Evolutionary conservation across 2,329 filamentous ascomycete species (phyloP).

Genomic region (Apiospora rasikravindrae): DNA sequence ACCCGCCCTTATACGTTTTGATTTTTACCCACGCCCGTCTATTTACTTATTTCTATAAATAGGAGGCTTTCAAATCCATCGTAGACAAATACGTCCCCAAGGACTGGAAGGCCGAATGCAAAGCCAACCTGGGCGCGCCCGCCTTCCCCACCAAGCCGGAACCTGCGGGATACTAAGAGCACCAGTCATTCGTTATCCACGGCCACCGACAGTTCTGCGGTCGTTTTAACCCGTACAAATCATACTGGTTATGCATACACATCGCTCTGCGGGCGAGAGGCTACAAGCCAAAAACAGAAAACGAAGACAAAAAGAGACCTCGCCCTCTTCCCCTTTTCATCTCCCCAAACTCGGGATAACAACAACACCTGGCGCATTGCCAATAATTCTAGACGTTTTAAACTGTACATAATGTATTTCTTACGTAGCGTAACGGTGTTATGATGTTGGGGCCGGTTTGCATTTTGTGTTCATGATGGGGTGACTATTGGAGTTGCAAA

Average conservation of each 20-base stretch:
- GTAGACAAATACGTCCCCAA: conserved; percentile 88
- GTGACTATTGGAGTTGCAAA: not conserved
- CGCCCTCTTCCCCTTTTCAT: not conserved
- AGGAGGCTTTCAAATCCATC: conserved; percentile 89
- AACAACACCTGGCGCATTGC: not conserved
- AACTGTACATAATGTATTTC: not conserved
- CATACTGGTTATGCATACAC: not conserved
- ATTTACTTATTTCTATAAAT: not conserved
- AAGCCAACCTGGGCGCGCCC: conserved; percentile 48
- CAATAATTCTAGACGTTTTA: not conserved
- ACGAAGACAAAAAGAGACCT: not conserved
- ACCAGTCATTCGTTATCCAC: not conserved
- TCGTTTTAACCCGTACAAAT: not conserved
- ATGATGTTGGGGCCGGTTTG: not conserved
- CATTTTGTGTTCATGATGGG: not conserved
- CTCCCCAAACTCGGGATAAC: not conserved
- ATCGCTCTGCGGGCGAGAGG: not conserved
- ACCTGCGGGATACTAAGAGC: conserved; percentile 51
- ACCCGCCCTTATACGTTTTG: conserved; percentile 20
- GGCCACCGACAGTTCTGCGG: not conserved
- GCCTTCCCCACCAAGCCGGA: conserved; percentile 55
- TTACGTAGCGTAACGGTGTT: not conserved
- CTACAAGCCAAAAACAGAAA: not conserved
- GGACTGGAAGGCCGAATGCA: conserved; percentile 71
- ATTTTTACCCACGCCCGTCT: not conserved